phyloP scores from a whole-genome alignment of 1,284 basidiomycete genomes.

The Coniophora puteana region DNA sequence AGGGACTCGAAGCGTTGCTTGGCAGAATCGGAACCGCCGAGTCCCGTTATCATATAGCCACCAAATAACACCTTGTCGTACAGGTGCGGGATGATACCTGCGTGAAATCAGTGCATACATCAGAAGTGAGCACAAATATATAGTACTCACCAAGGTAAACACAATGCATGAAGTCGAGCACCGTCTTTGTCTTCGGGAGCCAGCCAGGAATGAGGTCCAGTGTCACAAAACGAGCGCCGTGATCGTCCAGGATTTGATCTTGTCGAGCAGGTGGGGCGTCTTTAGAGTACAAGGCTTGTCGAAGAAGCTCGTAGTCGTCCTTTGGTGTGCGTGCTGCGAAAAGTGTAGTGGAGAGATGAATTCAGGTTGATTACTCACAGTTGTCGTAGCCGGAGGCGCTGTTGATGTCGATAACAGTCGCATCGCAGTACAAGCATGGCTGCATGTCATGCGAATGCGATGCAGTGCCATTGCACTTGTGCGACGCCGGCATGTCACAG shows the following conservation, averaged over 20 bases:
- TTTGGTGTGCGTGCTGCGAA: not conserved
- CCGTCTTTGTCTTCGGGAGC: not conserved
- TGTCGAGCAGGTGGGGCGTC: not conserved
- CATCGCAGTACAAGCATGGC: slow-evolving; percentile 1
- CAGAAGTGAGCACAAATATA: not conserved
- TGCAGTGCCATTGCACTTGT: slow-evolving; percentile 9
- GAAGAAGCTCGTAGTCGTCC: not conserved
- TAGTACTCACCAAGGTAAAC: too few species aligned
- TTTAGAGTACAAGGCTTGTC: too few species aligned
- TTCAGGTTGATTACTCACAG: not conserved
- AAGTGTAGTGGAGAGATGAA: not conserved
- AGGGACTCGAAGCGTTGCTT: not conserved
- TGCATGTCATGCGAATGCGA: slow-evolving; percentile 4
- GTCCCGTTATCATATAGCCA: not conserved
- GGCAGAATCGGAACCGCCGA: not conserved
- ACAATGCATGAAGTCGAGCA: slow-evolving; percentile 3
- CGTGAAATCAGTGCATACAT: not conserved
- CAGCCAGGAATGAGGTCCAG: slow-evolving; percentile 2
- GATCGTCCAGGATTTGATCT: not conserved
- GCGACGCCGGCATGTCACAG: too few species aligned
- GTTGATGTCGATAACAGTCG: not conserved
- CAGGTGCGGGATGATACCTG: too few species aligned
- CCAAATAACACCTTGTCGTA: not conserved
- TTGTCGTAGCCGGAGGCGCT: not conserved
- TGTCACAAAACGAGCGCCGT: not conserved